Percentiles rank a stretch among this genome's conserved stretches.
These are phyloP conservation scores for Trichoderma erinaceum DNA, from an alignment of 495 filamentous ascomycete species.

Conservation along the genomic window DNA sequence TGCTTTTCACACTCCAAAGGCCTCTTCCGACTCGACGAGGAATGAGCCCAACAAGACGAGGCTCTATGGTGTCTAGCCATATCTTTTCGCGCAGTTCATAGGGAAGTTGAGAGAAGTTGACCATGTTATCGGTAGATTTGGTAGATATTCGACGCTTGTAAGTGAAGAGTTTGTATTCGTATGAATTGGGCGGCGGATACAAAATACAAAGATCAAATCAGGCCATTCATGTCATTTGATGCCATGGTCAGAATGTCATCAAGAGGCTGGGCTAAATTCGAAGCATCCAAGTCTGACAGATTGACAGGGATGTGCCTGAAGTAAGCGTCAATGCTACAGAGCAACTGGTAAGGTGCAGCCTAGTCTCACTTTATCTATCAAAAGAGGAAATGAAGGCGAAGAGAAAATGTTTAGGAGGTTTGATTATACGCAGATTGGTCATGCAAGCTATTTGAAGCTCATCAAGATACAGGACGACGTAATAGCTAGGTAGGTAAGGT, in stretches of 20 bases:
- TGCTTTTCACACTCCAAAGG: not conserved
- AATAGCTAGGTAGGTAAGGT: too few species aligned
- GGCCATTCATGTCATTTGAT: too few species aligned
- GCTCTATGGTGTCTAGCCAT: slow-evolving; percentile 8
- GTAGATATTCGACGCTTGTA: not conserved
- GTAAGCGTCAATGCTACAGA: not conserved
- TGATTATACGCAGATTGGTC: not conserved
- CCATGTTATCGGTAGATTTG: not conserved
- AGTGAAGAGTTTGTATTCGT: too few species aligned
- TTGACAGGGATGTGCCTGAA: not conserved
- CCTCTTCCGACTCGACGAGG: not conserved
- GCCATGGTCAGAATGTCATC: not conserved
- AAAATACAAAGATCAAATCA: not conserved
- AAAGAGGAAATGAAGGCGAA: not conserved
- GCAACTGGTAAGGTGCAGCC: not conserved
- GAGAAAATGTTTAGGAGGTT: not conserved
- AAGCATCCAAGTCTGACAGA: not conserved
- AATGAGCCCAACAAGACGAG: not conserved
- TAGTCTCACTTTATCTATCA: too few species aligned
- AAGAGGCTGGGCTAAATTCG: not conserved
- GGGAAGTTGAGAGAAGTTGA: not conserved
- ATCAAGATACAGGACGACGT: not conserved
- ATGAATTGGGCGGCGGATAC: too few species aligned
- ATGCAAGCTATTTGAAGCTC: not conserved
- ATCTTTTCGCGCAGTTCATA: slow-evolving; percentile 10